Evolutionary conservation across 306 rosid species (phyloP).

Genomic region (Pterocarpus santalinus): DNA sequence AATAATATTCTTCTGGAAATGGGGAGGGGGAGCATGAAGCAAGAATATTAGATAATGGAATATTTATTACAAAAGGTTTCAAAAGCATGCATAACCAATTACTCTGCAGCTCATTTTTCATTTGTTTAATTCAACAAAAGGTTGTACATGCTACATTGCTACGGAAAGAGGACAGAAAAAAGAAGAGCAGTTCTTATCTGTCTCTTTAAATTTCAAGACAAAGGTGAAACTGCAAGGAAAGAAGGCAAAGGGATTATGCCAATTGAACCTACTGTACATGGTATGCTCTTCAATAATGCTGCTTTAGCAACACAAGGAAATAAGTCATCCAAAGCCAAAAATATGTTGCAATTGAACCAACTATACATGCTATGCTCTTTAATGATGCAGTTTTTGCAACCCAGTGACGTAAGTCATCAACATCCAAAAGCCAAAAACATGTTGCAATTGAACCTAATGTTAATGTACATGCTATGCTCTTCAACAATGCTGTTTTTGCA

Average conservation of each 20-base stretch:
- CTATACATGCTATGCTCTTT: background rate
- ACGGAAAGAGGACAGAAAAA: background rate
- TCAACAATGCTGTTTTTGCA: conserved; percentile 1
- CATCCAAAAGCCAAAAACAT: background rate
- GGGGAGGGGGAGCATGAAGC: background rate
- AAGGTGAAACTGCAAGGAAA: background rate
- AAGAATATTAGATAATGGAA: background rate
- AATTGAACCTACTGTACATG: background rate
- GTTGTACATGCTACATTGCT: background rate
- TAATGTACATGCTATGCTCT: background rate
- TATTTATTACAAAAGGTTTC: background rate
- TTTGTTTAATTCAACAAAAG: background rate
- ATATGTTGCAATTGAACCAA: no score
- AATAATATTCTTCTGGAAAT: background rate
- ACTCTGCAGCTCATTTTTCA: background rate
- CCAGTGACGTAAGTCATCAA: background rate
- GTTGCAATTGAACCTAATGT: background rate
- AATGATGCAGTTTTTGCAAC: conserved; percentile 13
- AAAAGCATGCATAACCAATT: background rate
- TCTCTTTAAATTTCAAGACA: background rate
- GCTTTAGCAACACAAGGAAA: conserved; percentile 2
- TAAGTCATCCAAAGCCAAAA: background rate
- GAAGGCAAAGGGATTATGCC: background rate
- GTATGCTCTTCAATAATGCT: background rate
- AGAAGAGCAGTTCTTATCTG: background rate